Percentiles rank a stretch among this genome's conserved stretches.
Conservation (phyloP, 2,329 filamentous ascomycete species). For the Fusarium sp. region DNA sequence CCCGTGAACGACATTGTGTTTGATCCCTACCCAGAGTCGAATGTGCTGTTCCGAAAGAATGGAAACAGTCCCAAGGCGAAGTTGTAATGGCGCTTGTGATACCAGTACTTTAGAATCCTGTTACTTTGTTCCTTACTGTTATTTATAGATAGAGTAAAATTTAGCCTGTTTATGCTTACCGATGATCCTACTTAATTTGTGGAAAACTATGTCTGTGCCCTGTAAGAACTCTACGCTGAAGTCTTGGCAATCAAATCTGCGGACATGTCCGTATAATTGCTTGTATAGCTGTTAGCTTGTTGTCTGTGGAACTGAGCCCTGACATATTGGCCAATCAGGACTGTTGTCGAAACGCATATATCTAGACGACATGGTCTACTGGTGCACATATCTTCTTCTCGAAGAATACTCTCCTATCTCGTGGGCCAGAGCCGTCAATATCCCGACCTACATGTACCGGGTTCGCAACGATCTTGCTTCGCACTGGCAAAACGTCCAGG, state of each 20-base stretch:
- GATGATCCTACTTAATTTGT: fast-evolving
- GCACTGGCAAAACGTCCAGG: background rate
- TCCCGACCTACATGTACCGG: background rate
- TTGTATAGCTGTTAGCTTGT: background rate
- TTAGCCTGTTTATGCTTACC: background rate
- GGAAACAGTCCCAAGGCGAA: constrained; percentile 15
- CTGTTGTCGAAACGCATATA: too few relatives aligned
- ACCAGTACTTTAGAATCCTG: background rate
- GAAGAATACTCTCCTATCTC: background rate
- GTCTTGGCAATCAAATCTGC: background rate
- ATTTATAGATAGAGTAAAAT: background rate
- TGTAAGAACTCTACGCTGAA: background rate
- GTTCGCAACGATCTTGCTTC: background rate
- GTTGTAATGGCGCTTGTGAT: constrained; percentile 7
- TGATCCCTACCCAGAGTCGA: constrained; percentile 73
- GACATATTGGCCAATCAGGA: background rate
- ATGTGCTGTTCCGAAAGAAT: constrained; percentile 38
- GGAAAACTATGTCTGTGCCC: fast-evolving
- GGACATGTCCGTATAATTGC: background rate
- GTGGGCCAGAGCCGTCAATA: background rate
- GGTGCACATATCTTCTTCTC: background rate
- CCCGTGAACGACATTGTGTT: constrained; percentile 78
- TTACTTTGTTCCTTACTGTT: background rate
- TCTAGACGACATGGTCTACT: too few relatives aligned
- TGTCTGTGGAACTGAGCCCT: background rate